Evolutionary conservation across 306 rosid species (phyloP), one percentile per base, ranked within the genome.

Genomic region (Sesbania bispinosa): DNA sequence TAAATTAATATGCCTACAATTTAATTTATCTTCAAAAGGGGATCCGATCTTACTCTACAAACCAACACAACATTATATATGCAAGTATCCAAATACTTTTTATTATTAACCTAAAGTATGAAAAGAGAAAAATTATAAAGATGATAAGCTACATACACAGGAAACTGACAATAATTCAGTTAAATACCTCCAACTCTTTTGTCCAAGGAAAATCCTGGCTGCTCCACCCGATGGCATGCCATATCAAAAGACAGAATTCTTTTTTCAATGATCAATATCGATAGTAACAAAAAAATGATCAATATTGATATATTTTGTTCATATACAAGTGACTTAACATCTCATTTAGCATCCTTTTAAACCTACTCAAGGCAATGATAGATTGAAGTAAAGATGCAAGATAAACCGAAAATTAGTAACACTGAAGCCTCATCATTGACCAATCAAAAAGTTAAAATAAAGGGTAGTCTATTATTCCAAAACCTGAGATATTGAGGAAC

Each of bases 21-120:
- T n/a, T n/a, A n/a, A n/a, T n/a, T n/a, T n/a, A n/a, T n/a, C n/a
- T n/a, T n/a, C n/a, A n/a, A n/a, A n/a, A n/a, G n/a, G n/a, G n/a
- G n/a, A n/a, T n/a, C n/a, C n/a, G n/a, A n/a, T n/a, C n/a, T n/a
- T n/a, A n/a, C n/a, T n/a, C n/a, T n/a, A n/a, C n/a, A n/a, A n/a
- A n/a, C n/a, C n/a, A n/a, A n/a, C n/a, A n/a, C n/a, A n/a, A n/a
- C n/a, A n/a, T n/a, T n/a, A n/a, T n/a, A n/a, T n/a, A n/a, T n/a
- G n/a, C n/a, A n/a, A n/a, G n/a, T n/a, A n/a, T 77, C 97, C 99
- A 73, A 94, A 94, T 65, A 91, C 99, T 73, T 54, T 94, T 84
- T 89, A 86, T 94, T 94, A 71, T 88, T 85, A 72, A 81, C 96
- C 99, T 94, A 67, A 65, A 69, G 71, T 42, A 63, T 39, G 69